Evolutionary conservation across 2,329 filamentous ascomycete genomes (phyloP).

Genomic region (Esteya vermicola): DNA sequence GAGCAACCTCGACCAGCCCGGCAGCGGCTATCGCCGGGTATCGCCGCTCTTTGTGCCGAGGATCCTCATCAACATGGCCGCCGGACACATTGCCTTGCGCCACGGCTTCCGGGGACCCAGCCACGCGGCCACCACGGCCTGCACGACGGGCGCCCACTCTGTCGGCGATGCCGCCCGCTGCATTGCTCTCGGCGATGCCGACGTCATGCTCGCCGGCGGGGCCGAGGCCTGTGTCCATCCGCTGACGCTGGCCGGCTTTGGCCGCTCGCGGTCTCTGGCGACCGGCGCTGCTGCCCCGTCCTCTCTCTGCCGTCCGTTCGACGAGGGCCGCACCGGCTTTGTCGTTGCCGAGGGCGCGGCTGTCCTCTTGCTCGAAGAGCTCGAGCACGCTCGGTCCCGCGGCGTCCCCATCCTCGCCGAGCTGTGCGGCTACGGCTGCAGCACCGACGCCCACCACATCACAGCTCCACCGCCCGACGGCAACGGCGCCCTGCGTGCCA

Average conservation of each 20-base stretch:
- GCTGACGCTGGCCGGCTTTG: conserved; percentile 82
- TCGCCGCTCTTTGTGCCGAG: conserved; percentile 89
- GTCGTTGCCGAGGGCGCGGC: conserved; percentile 89
- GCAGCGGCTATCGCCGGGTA: conserved; percentile 67
- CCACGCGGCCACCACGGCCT: conserved; percentile 85
- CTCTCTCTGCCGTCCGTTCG: conserved; percentile 74
- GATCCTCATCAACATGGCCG: conserved; percentile 86
- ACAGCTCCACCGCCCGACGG: conserved; percentile 80
- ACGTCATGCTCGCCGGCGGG: conserved; percentile 93
- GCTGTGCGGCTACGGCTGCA: conserved; percentile 76
- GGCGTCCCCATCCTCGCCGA: conserved; percentile 81
- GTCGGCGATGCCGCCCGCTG: conserved; percentile 90
- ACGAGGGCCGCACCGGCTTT: conserved; percentile 65
- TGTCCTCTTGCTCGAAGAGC: conserved; percentile 74
- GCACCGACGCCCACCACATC: conserved; percentile 84
- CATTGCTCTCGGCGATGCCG: conserved; percentile 78
- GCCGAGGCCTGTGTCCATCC: conserved; percentile 94
- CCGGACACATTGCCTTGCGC: conserved; percentile 88
- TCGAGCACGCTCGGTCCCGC: conserved; percentile 71
- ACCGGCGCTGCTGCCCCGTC: conserved; percentile 43
- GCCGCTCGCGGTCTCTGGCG: conserved; percentile 71
- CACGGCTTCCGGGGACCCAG: conserved; percentile 84
- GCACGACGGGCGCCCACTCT: conserved; percentile 89
- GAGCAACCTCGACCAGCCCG: conserved; percentile 26
- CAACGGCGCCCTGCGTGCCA: conserved; percentile 65